Base-by-base conservation (phyloP, 177 flowering plant genomes). In the Tripterygium wilfordii region DNA sequence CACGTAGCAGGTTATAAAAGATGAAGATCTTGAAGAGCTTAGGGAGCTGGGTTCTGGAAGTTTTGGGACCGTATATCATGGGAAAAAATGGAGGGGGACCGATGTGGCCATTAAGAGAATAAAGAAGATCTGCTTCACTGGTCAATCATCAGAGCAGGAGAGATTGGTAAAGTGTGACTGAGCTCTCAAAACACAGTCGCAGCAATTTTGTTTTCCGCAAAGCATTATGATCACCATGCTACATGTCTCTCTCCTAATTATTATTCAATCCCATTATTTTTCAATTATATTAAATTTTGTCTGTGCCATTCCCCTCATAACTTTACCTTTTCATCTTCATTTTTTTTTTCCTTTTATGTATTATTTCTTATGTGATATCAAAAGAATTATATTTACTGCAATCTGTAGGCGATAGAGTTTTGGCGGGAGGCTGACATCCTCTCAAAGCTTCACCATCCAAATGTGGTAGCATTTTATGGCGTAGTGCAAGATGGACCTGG, bases 371-470 rank as follows among this genome's bases (percentile, higher is more conserved):
- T n/a, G n/a, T n/a, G n/a, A n/a, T n/a, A n/a, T n/a, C n/a, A n/a
- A n/a, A n/a, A n/a, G 16, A 24, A 16, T 4, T 49, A 36, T 26
- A 14, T 14, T 7, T n/a, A 24, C 29, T 46, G 12, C 17, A 22
- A 12, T 36, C 27, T 12, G 33, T 77, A 86, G 95, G 74, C 88
- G 10, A 12, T 68, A 36, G 95, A 86, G 47, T 86, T 86, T 62
- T 83, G 95, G 95, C 62, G 77, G 21, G 95, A 86, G 77, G 95
- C 95, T 58, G 95, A 79, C 43, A 85, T 85, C 53, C 82, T 85
- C n/a, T 83, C 95, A 38, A 78, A 77, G 71, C 88, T 85, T 74
- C 95, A 83, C 68, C 95, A 85, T 71, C 95, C 95, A 45, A 85
- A 85, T 63, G 85, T 85, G 44, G 88, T 85, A 43, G 95, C 95